phyloP scores from a whole-genome alignment of 2,329 filamentous ascomycete species.

The Diplodia sapinea region DNA sequence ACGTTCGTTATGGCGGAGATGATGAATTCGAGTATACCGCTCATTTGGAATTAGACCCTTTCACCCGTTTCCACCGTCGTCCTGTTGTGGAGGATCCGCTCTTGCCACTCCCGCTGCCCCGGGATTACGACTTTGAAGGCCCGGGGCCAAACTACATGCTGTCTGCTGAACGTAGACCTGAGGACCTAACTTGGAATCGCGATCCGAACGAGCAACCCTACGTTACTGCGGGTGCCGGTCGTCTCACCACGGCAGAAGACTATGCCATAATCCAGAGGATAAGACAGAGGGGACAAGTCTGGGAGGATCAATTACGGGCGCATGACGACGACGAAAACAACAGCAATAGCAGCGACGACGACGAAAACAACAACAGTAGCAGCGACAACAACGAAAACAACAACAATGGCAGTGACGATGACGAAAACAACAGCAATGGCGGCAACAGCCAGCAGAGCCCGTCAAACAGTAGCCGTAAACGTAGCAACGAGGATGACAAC shows the following conservation, averaged over 20 bases:
- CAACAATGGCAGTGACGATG: too few species aligned
- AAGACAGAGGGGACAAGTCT: too few species aligned
- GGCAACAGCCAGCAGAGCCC: too few species aligned
- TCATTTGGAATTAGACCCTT: not conserved
- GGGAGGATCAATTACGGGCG: too few species aligned
- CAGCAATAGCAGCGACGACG: too few species aligned
- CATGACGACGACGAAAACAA: not conserved
- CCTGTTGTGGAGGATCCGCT: not conserved
- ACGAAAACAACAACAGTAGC: too few species aligned
- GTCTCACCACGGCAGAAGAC: not conserved
- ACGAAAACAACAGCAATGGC: too few species aligned
- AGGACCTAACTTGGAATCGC: not conserved
- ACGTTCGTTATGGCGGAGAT: not conserved
- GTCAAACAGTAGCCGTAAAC: too few species aligned
- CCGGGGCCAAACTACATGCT: not conserved
- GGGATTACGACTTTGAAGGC: not conserved
- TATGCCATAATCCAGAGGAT: not conserved
- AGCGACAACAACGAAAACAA: too few species aligned
- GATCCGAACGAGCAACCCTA: not conserved
- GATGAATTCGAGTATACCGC: not conserved
- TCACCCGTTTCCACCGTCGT: not conserved
- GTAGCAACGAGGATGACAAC: too few species aligned
- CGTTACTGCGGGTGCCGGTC: not conserved
- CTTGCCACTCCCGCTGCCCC: not conserved
- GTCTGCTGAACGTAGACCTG: too few species aligned